Percentiles rank a stretch among this genome's conserved stretches.
phyloP scores from a whole-genome alignment of 2,329 filamentous ascomycete genomes.

The Sporothrix variecibatus region DNA sequence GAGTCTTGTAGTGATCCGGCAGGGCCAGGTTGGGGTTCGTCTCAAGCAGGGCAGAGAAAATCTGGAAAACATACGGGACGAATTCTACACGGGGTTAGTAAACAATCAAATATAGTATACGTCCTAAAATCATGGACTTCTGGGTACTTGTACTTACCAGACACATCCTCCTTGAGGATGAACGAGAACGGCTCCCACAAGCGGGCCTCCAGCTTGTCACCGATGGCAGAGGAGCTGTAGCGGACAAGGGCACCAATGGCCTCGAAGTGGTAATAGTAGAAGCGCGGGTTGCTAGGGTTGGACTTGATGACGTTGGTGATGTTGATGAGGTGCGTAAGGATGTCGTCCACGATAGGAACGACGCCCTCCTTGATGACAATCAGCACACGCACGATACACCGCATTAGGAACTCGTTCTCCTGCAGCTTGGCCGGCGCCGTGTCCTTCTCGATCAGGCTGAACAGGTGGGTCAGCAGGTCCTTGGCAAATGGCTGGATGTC shows the following conservation, averaged over 20 bases:
- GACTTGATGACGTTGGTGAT: conserved; percentile 91
- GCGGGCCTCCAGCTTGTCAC: conserved; percentile 73
- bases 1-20: conserved; percentile 75
- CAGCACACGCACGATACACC: conserved; percentile 95
- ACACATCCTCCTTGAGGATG: conserved; percentile 78
- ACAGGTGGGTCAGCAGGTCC: conserved; percentile 85
- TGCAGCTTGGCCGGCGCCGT: conserved; percentile 87
- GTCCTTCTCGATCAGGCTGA: conserved; percentile 86
- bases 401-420: conserved; percentile 98
- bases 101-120: background rate
- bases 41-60: conserved; percentile 88
- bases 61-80: conserved; percentile 92
- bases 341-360: conserved; percentile 69
- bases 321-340: conserved; percentile 80
- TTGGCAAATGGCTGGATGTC: conserved; percentile 81
- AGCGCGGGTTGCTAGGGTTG: conserved; percentile 95
- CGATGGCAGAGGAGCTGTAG: conserved; percentile 64
- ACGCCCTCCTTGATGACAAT: conserved; percentile 89
- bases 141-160: conserved; percentile 39
- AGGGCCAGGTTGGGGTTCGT: conserved; percentile 77
- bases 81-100: conserved; percentile 61
- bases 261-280: conserved; percentile 99
- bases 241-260: conserved; percentile 85
- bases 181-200: conserved; percentile 82
- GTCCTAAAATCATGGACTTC: background rate